Evolutionary conservation across 345 rosid genomes (phyloP).

Genomic region (Camelina hispida): DNA sequence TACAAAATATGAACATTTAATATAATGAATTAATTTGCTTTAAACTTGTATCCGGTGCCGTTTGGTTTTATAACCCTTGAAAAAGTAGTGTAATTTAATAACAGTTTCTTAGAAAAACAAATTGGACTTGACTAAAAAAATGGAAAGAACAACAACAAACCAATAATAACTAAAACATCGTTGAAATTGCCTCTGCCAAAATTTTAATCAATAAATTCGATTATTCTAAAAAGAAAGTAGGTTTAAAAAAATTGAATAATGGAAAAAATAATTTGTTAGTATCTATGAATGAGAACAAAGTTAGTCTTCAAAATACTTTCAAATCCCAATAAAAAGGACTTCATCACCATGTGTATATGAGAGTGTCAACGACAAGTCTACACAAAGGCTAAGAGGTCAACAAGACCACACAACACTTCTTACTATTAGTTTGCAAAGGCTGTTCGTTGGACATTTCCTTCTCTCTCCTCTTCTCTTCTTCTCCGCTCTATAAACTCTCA

Average conservation of each 20-base stretch:
- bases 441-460: constrained; percentile 36
- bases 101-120: constrained; percentile 2
- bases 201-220: neutral
- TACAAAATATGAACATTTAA: neutral
- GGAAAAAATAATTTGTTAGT: constrained; percentile 7
- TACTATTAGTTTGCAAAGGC: constrained; percentile 42
- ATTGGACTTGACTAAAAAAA: neutral
- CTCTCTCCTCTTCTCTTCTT: constrained; percentile 24
- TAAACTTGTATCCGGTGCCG: neutral
- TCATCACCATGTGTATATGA: constrained; percentile 25
- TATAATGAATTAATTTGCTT: too few relatives aligned
- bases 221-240: neutral
- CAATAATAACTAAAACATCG: constrained; percentile 2
- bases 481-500: constrained; percentile 32
- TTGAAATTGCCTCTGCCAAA: constrained; percentile 12
- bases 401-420: constrained; percentile 41
- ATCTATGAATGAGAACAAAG: constrained; percentile 23
- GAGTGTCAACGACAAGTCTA: constrained; percentile 49
- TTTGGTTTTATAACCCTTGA: neutral
- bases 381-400: constrained; percentile 42
- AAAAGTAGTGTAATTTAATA: neutral
- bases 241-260: neutral
- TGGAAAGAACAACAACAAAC: constrained; percentile 2
- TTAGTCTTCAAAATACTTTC: constrained; percentile 13
- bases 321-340: constrained; percentile 33